Evolutionary conservation across 2,329 filamentous ascomycete species (phyloP), one percentile per base, ranked within the genome.

Genomic region (Penicillium decumbens): DNA sequence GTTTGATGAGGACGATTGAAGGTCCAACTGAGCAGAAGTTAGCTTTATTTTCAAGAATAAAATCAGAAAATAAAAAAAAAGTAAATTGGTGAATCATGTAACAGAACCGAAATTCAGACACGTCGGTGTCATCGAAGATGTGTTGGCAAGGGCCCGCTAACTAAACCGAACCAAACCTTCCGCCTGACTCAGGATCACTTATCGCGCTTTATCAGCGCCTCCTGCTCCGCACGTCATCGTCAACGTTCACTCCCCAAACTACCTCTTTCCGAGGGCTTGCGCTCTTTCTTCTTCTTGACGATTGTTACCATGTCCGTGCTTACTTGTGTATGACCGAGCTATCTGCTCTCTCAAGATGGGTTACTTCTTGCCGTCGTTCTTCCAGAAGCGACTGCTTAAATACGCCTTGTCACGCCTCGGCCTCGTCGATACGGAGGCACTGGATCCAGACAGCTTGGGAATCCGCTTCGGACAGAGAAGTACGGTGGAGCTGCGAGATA

Each of bases 351-450:
- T 56, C 57, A 65, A 60, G 69, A 90, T 91, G 87, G 83, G 85
- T 46, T 84, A 80, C 66, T 83, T 88, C 67, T 80, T 93, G 64
- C 84, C 89, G 56, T 88, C 82, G 60, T 89, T 77, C 60, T 76
- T 95, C 77, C 88, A 91, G 74, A 95, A 93, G 79, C 84, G 87
- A 69, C 79, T 97, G 62, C 80, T 97, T 57, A 85, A 89, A 59
- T 95, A 93, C 75, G 89, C 85, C 43, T 77, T 98, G 37, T 86
- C 87, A 23, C 84, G 85, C 50, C 78, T 95, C 51, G 90, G 95
- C 60, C 78, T 96, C 47, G 81, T 98, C 51, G 93, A 97, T 64
- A 87, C 89, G 49, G 87, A 95, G 65, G 85, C 87, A 10, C 76
- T 96, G 58, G 88, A 96, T 64, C 79, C 93, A 54, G 89, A 93